These are phyloP conservation scores for Aspergillus cristatus DNA, from an alignment of 495 filamentous ascomycete genomes.

Conservation along the genomic window DNA sequence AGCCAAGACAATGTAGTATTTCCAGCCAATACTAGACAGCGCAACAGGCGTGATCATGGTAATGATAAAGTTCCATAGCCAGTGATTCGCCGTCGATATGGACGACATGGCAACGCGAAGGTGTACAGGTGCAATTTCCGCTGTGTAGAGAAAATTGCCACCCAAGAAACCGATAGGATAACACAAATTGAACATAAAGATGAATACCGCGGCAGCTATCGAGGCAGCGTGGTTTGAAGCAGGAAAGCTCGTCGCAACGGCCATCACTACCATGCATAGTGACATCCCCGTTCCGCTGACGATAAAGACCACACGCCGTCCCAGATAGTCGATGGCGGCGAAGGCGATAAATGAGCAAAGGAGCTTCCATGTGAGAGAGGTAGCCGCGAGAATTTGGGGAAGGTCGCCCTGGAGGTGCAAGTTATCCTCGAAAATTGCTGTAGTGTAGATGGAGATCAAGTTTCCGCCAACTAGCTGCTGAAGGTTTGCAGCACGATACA, in stretches of 20 bases:
- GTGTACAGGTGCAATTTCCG: slow-evolving; percentile 45
- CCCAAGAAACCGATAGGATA: slow-evolving; percentile 51
- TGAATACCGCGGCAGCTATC: slow-evolving; percentile 40
- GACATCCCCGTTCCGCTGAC: slow-evolving; percentile 40
- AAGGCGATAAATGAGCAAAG: slow-evolving; percentile 38
- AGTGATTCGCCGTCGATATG: slow-evolving; percentile 34
- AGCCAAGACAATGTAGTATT: slow-evolving; percentile 16
- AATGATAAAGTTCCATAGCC: slow-evolving; percentile 49
- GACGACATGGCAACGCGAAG: slow-evolving; percentile 45
- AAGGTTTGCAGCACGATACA: slow-evolving; percentile 34
- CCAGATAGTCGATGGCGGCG: slow-evolving; percentile 43
- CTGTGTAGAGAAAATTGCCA: slow-evolving; percentile 48
- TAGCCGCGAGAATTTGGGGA: slow-evolving; percentile 21
- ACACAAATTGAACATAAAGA: slow-evolving; percentile 54
- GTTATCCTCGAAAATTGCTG: slow-evolving; percentile 27
- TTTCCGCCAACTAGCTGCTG: slow-evolving; percentile 33
- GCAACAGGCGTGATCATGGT: slow-evolving; percentile 41
- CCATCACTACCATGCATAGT: slow-evolving; percentile 40
- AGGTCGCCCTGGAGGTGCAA: slow-evolving; percentile 16
- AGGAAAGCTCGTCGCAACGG: slow-evolving; percentile 31
- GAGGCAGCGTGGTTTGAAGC: slow-evolving; percentile 19
- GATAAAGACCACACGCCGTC: slow-evolving; percentile 44
- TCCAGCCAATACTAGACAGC: slow-evolving; percentile 10
- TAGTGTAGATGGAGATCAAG: slow-evolving; percentile 23
- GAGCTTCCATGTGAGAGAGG: slow-evolving; percentile 43